A percentile compares a stretch with the other conserved stretches of the same genome.
These are phyloP conservation scores for Cryptococcus depauperatus DNA, from an alignment of 1,284 basidiomycete genomes.

Conservation along the genomic window DNA sequence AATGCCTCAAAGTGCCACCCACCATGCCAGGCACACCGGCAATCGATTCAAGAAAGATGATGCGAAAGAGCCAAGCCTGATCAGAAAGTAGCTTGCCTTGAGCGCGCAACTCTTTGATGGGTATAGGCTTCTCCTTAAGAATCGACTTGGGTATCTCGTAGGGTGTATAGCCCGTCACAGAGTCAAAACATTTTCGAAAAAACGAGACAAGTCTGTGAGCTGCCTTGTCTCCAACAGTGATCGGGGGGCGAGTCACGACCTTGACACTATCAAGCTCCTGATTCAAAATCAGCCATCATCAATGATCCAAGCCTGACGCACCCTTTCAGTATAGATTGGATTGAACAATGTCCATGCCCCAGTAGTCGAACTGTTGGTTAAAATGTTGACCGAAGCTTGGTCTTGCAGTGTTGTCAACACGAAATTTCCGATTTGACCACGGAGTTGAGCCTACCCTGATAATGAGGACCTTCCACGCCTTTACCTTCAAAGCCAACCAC, in stretches of 20 bases:
- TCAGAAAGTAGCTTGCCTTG: conserved; percentile 65
- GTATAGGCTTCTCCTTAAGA: conserved; percentile 44
- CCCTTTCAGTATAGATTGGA: conserved; percentile 42
- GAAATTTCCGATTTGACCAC: neutral
- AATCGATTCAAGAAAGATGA: conserved; percentile 80
- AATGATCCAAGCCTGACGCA: conserved; percentile 14
- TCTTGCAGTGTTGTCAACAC: conserved; percentile 4
- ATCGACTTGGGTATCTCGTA: conserved; percentile 45
- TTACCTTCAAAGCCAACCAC: conserved; percentile 23
- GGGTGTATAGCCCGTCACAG: conserved; percentile 63
- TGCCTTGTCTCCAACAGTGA: conserved; percentile 62
- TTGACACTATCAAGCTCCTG: conserved; percentile 47
- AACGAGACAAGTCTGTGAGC: conserved; percentile 59
- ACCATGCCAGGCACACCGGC: conserved; percentile 95
- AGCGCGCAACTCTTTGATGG: conserved; percentile 63
- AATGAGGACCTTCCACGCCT: conserved; percentile 35
- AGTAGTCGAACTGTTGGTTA: conserved; percentile 19
- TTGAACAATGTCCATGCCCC: conserved; percentile 42
- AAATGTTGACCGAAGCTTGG: conserved; percentile 9
- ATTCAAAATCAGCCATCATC: neutral
- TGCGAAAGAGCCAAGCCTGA: conserved; percentile 69
- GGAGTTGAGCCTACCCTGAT: conserved; percentile 23
- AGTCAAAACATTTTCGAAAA: conserved; percentile 60
- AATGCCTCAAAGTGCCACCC: conserved; percentile 74
- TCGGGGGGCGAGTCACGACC: conserved; percentile 62